Evolutionary conservation across 345 rosid genomes (phyloP), one percentile per base, ranked within the genome.

Genomic region (Camelina sativa): DNA sequence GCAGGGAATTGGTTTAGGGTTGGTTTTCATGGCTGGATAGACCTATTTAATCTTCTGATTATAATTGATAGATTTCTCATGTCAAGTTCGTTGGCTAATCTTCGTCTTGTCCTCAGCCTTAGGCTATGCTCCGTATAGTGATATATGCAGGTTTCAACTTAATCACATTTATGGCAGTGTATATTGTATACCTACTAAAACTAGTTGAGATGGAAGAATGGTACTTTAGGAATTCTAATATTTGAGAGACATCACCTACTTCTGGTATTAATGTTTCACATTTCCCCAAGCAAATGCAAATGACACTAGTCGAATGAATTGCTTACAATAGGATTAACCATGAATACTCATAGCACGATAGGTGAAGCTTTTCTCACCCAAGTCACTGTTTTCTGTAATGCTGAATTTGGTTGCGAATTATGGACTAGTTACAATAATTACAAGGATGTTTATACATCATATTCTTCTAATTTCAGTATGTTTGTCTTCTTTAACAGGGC

Each of bases 401-500:
- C 56, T 61, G 63, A 30, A 51, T 75, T 51, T 75, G 40, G 68
- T 51, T 62, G 37, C 60, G 23, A 58, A 67, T 41, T 11, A 76
- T 43, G 41, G 59, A 71, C 20, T 63, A 50, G 35, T 55, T 38
- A 46, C 43, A 22, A 16, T 67, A 28, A 32, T 13, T 23, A 30
- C 20, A 12, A 40, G 6, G 19, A 44, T 56, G 43, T 17, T 37
- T 12, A 35, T 69, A 69, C 25, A 35, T 44, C 16, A 22, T 16
- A 9, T 53, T 58, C 41, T 20, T 71, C 72, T 76, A 11, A 63
- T 56, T 23, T 44, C 16, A 37, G 17, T 61, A 2, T 16, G 37
- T 50, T 71, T 71, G 50, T 58, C 40, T 57, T 71, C 56, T 65
- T 43, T 30, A 65, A 77, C 72, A 71, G 80, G 72, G 67, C 76